Evolutionary conservation across 495 filamentous ascomycete species (phyloP).

Genomic region (Tuber borchii): DNA sequence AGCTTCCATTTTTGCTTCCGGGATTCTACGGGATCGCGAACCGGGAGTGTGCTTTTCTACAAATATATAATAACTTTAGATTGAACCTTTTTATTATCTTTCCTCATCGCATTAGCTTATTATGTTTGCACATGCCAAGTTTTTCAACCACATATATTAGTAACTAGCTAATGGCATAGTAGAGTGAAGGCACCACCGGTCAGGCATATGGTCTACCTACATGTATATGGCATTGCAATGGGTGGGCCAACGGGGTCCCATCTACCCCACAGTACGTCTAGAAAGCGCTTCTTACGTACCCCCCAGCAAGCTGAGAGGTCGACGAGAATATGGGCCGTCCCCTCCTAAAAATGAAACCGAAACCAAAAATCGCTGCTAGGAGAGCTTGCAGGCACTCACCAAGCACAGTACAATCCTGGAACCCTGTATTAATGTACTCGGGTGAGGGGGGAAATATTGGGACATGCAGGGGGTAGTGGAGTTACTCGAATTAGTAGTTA

Average conservation of each 20-base stretch:
- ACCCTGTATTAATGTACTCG: neutral
- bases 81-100: neutral
- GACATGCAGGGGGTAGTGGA: no score
- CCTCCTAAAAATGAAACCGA: no score
- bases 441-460: no score
- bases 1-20: neutral
- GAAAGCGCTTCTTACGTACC: no score
- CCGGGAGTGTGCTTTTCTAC: no score
- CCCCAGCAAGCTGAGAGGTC: no score
- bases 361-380: no score
- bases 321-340: neutral
- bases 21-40: no score
- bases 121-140: neutral
- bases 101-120: neutral
- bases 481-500: no score
- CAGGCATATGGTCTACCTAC: neutral
- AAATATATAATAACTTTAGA: no score
- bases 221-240: neutral
- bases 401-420: neutral
- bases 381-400: neutral
- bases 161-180: neutral
- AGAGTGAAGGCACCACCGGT: neutral
- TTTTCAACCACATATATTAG: neutral
- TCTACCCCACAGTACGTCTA: neutral
- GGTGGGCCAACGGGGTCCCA: no score